Base-by-base conservation (phyloP, 2,329 filamentous ascomycete species). In the Trichophyton rubrum region DNA sequence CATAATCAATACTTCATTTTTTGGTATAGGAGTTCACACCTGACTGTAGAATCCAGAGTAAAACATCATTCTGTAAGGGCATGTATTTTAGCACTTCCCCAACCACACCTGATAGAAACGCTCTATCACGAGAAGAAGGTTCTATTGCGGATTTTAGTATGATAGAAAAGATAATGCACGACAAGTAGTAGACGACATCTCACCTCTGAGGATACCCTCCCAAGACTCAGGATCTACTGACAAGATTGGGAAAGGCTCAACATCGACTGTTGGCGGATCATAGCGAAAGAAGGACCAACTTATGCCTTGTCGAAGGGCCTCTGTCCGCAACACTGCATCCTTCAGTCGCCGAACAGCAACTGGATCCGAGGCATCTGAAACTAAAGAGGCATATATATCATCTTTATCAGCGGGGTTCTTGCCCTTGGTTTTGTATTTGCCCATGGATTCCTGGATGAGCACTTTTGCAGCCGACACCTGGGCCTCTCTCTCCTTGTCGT, bases 81-180 rank as follows among this genome's bases (percentile, higher is more conserved):
- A 72, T 69, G 43, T 74, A 74, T 3, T 70, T 67, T 15, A 82
- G 73, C 13, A 85, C 74, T 51, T 82, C 79, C 60, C 82, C 78
- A 1, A 85, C 78, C 60, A 87, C 73, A 1, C 87, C 86, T 20
- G 82, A 84, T 24, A 83, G 72, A 59, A 90, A 80, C 41, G 82
- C 77, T 64, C 84, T 80, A 60, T 82, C 76, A 57, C 85, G 79
- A 43, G 77, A 74, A 5, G 73, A 73, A 0, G 79, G 73, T 35
- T 82, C 77, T 61, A 70, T 20, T 43, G 40, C 15, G 15, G 3
- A 4, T 7, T 43, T 43, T 70, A 60, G 4, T 49, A 40, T 9
- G 56, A 60, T 35, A 33, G 40, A 8, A 41, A 3, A 1, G 22
- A 9, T 22, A 43, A 5, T 9, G 40, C 17, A 33, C 4, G 15